Conservation (phyloP, 129 eudicot genomes). For the Deinandra increscens region DNA sequence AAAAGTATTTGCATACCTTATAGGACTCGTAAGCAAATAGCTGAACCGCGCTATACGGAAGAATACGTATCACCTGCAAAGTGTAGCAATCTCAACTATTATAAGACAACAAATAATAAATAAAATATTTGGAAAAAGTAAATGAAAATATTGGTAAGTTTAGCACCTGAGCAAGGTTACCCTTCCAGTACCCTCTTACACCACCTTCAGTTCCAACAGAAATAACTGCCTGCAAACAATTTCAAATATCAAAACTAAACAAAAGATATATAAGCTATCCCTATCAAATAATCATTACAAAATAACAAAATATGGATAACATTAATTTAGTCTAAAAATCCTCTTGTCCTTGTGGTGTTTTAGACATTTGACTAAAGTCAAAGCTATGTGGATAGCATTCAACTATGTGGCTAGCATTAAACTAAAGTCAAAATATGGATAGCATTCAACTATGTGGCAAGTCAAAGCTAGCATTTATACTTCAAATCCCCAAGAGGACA, state of each 20-base stretch:
- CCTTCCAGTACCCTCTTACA: conserved; percentile 96
- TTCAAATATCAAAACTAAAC: conserved; percentile 21
- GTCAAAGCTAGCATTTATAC: neutral
- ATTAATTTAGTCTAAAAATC: neutral
- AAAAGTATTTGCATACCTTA: conserved; percentile 51
- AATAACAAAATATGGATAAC: neutral
- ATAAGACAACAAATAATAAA: neutral
- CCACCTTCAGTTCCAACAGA: conserved; percentile 78
- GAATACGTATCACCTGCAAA: conserved; percentile 78
- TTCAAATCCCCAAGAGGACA: no score
- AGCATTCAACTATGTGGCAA: neutral
- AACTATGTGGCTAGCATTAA: no score
- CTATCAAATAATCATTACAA: neutral
- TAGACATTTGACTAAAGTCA: conserved; percentile 4
- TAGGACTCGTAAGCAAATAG: conserved; percentile 83
- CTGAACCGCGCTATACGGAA: conserved; percentile 96
- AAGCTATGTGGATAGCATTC: no score
- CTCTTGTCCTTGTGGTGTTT: neutral
- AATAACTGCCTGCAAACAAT: conserved; percentile 58
- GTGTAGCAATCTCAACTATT: neutral
- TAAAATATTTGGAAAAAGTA: neutral
- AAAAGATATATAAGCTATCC: conserved; percentile 7
- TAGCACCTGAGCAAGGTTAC: conserved; percentile 94
- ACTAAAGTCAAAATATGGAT: conserved; percentile 13
- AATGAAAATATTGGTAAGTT: neutral